Conservation (phyloP, 2,329 filamentous ascomycete species). For the Fusarium mexicanum region DNA sequence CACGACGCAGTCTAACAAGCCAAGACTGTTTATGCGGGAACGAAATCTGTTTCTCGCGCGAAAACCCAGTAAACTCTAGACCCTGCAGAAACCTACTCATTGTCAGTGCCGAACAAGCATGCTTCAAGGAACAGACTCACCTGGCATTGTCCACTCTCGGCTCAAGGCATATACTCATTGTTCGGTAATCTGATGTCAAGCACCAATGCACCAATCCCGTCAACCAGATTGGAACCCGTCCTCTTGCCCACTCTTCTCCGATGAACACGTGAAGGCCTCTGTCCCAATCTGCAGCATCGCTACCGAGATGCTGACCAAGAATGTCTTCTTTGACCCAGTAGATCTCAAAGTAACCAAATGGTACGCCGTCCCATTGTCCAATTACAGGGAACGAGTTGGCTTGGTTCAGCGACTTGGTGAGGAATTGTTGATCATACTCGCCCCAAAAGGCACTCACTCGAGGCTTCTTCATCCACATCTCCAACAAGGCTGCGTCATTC, state of each 20-base stretch:
- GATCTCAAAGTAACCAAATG: constrained; percentile 96
- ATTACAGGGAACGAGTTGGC: constrained; percentile 89
- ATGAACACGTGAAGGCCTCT: constrained; percentile 88
- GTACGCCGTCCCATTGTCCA: constrained; percentile 92
- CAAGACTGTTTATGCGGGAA: constrained; percentile 95
- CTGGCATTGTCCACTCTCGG: constrained; percentile 90
- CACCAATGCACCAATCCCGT: constrained; percentile 89
- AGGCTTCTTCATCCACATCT: constrained; percentile 88
- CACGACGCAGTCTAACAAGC: constrained; percentile 80
- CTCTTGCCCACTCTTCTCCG: constrained; percentile 91
- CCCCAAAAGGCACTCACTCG: constrained; percentile 91
- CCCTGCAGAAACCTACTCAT: constrained; percentile 60
- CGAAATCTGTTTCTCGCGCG: constrained; percentile 84
- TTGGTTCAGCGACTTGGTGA: constrained; percentile 71
- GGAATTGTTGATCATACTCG: constrained; percentile 70
- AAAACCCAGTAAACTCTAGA: constrained; percentile 79
- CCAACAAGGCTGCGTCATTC: constrained; percentile 70
- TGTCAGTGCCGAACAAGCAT: not conserved
- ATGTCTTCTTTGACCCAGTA: constrained; percentile 98
- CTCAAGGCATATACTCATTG: constrained; percentile 85
- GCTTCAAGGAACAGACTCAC: constrained; percentile 59
- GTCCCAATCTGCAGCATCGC: constrained; percentile 80
- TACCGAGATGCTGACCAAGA: constrained; percentile 74
- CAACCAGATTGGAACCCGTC: constrained; percentile 83
- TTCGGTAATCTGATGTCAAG: constrained; percentile 79